Conservation (phyloP, 805 yeast species). For the Nakazawaea laoshanensis region DNA sequence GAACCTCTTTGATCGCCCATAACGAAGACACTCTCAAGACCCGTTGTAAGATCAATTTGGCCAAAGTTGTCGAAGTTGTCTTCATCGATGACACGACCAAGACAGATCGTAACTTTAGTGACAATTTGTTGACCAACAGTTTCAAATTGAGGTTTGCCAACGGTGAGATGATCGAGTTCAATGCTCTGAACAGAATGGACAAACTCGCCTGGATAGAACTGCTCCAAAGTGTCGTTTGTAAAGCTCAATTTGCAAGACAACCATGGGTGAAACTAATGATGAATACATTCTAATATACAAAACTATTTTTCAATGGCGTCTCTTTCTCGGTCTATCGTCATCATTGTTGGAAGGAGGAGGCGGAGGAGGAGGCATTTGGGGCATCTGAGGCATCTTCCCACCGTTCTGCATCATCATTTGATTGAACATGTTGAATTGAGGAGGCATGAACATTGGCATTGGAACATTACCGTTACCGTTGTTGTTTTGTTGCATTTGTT, state of each 20-base stretch:
- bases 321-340: conserved; percentile 1
- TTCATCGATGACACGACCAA: conserved; percentile 25
- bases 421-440: conserved; percentile 11
- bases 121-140: conserved; percentile 62
- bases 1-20: conserved; percentile 66
- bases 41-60: conserved; percentile 66
- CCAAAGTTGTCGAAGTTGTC: conserved; percentile 50
- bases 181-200: conserved; percentile 63
- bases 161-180: conserved; percentile 77
- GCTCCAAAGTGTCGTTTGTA: conserved; percentile 45
- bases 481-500: conserved; percentile 15
- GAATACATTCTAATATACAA: no score
- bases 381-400: conserved; percentile 13
- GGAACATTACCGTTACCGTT: conserved; percentile 11
- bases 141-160: conserved; percentile 70
- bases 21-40: conserved; percentile 62
- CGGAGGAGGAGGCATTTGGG: conserved; percentile 11
- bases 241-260: conserved; percentile 21
- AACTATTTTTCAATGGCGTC: conserved; percentile 2
- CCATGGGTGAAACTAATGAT: conserved; percentile 28
- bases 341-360: neutral
- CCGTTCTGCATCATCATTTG: conserved; percentile 7
- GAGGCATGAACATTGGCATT: conserved; percentile 12
- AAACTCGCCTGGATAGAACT: conserved; percentile 58
- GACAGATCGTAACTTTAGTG: conserved; percentile 54